phyloP scores from a whole-genome alignment of 345 rosid genomes.

The Eucalyptus marginata region DNA sequence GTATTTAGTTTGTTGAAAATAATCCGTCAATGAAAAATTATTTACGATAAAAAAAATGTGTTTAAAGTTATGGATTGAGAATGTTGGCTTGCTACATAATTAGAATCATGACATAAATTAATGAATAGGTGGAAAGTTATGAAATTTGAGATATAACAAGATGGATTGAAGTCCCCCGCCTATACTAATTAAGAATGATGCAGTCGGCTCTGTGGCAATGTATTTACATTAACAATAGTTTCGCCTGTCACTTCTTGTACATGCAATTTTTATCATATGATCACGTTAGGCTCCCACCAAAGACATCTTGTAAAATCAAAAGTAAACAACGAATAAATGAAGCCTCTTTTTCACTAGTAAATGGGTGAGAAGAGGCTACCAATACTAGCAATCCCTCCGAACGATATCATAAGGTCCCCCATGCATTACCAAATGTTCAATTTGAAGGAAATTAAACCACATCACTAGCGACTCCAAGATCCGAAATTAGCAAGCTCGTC shows the following conservation, averaged over 20 bases:
- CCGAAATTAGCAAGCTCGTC: not conserved
- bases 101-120: not conserved
- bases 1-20: not conserved
- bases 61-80: not conserved
- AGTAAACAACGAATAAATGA: not conserved
- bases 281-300: not conserved
- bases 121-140: not conserved
- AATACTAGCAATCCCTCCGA: not conserved
- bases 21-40: accelerated
- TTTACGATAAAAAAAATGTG: not conserved
- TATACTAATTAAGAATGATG: not conserved
- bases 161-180: not conserved
- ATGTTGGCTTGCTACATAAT: not conserved
- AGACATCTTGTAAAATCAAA: not conserved
- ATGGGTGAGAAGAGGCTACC: not conserved
- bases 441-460: too few species aligned
- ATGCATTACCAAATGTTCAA: accelerated
- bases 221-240: not conserved
- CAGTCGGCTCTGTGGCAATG: not conserved
- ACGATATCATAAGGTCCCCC: not conserved
- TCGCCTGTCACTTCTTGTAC: not conserved
- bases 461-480: not conserved
- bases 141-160: not conserved
- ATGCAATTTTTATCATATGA: not conserved
- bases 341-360: not conserved